Percentiles rank a stretch among this genome's conserved stretches.
Conservation (phyloP, 805 yeast genomes). For the Saccharomyces paradoxus region DNA sequence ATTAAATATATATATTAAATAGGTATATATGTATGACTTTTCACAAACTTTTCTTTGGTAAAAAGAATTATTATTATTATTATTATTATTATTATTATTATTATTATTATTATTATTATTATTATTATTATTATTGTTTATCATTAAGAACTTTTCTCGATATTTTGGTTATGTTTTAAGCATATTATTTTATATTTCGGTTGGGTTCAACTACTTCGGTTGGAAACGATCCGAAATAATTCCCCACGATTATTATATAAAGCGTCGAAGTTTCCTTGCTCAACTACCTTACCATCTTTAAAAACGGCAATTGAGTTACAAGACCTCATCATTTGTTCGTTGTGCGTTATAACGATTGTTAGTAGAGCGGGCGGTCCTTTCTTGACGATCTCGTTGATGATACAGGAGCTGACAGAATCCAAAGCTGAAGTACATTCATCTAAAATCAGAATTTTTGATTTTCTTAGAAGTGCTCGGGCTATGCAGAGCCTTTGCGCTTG, state of each 20-base stretch:
- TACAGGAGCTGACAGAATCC: constrained; percentile 52
- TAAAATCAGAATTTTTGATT: constrained; percentile 55
- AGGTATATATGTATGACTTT: background rate
- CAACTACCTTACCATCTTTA: constrained; percentile 41
- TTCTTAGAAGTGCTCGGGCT: constrained; percentile 68
- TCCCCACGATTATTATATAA: constrained; percentile 27
- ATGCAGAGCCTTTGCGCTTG: constrained; percentile 81
- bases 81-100: no score
- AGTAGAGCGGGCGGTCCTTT: constrained; percentile 35
- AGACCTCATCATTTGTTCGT: constrained; percentile 51
- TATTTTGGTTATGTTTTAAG: background rate
- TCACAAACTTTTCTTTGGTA: background rate
- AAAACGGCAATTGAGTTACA: constrained; percentile 46
- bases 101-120: background rate
- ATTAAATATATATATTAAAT: background rate
- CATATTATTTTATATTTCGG: background rate
- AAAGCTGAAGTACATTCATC: constrained; percentile 91
- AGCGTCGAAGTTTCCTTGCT: constrained; percentile 35
- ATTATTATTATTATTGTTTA: no score
- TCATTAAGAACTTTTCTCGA: no score
- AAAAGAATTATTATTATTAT: background rate
- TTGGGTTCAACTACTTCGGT: background rate
- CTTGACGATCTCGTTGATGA: constrained; percentile 43
- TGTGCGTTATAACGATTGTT: constrained; percentile 67
- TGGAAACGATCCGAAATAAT: constrained; percentile 17